phyloP scores from a whole-genome alignment of 441 rosid species.

The Macaranga tanarius region DNA sequence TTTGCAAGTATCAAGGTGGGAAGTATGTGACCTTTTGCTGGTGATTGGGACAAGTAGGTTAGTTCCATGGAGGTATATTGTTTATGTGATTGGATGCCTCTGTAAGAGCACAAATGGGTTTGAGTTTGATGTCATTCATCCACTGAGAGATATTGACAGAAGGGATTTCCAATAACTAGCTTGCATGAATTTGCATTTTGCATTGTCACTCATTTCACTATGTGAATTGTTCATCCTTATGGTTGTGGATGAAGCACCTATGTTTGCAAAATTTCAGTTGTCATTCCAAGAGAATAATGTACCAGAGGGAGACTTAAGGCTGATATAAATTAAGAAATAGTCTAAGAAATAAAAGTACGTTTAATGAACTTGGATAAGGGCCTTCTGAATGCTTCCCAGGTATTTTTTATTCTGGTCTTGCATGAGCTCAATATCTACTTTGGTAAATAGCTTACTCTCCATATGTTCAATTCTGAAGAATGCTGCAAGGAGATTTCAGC shows the following conservation, averaged over 20 bases:
- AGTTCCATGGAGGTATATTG: neutral
- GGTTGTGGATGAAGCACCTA: neutral
- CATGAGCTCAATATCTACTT: neutral
- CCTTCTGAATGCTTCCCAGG: neutral
- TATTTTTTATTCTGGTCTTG: constrained; percentile 4
- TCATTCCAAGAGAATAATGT: neutral
- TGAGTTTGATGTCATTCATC: neutral
- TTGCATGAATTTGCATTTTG: neutral
- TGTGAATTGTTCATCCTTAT: neutral
- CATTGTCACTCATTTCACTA: neutral
- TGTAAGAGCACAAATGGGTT: neutral
- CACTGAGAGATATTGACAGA: neutral
- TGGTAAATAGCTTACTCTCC: neutral
- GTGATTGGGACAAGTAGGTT: neutral
- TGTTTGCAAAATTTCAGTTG: neutral
- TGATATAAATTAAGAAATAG: neutral
- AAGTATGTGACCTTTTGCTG: no score
- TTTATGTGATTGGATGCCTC: neutral
- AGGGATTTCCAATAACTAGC: neutral
- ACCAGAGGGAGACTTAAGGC: neutral
- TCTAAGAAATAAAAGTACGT: neutral
- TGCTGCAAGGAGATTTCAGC: neutral
- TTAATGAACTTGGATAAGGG: neutral
- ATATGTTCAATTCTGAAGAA: neutral
- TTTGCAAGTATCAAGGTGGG: no score